Conservation (phyloP, 2,329 filamentous ascomycete species). For the Curvularia spicifera region DNA sequence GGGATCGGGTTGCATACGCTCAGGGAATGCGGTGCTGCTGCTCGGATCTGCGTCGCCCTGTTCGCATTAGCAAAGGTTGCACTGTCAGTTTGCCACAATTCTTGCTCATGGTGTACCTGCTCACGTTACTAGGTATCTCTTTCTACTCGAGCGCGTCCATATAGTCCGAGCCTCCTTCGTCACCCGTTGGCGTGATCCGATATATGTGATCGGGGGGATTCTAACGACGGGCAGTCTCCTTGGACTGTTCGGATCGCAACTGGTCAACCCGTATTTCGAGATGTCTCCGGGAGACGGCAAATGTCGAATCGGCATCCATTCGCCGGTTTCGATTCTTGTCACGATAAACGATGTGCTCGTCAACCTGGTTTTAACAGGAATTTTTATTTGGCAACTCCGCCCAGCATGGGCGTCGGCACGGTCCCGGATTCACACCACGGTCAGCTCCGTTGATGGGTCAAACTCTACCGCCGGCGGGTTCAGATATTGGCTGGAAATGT, state of each 20-base stretch:
- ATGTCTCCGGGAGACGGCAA: constrained; percentile 34
- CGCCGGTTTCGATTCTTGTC: constrained; percentile 37
- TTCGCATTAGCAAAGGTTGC: constrained; percentile 43
- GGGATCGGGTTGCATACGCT: constrained; percentile 37
- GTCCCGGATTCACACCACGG: neutral
- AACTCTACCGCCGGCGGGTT: neutral
- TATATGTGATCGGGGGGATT: constrained; percentile 40
- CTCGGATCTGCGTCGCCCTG: constrained; percentile 47
- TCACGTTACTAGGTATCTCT: constrained; percentile 38
- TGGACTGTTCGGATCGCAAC: constrained; percentile 29
- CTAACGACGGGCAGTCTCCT: constrained; percentile 30
- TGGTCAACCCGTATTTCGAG: constrained; percentile 33
- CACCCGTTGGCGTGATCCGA: constrained; percentile 36
- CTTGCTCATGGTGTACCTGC: neutral
- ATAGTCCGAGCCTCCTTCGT: constrained; percentile 41
- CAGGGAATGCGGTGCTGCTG: constrained; percentile 39
- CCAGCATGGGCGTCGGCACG: constrained; percentile 22
- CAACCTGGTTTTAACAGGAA: constrained; percentile 42
- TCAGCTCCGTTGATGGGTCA: neutral
- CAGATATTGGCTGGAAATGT: neutral
- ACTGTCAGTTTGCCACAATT: constrained; percentile 23
- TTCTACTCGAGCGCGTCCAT: constrained; percentile 50
- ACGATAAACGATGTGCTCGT: constrained; percentile 44
- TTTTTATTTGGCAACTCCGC: constrained; percentile 46
- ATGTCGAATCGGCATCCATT: constrained; percentile 47